Percentiles rank a stretch among this genome's conserved stretches.
phyloP scores from a whole-genome alignment of 495 filamentous ascomycete genomes.

The Hypoxylon intermedium region DNA sequence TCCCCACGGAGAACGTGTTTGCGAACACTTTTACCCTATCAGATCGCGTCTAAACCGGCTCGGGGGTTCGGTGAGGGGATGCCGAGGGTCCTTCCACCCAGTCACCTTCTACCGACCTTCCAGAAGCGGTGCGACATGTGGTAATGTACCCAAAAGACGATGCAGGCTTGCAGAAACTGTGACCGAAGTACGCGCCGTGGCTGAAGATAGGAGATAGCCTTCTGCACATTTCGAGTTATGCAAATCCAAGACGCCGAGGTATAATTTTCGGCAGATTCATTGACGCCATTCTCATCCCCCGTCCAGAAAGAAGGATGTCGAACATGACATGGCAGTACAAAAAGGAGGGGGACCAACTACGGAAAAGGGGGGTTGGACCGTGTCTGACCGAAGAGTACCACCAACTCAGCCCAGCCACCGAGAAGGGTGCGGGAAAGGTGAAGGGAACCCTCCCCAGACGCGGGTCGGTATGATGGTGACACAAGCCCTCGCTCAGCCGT shows the following conservation, averaged over 20 bases:
- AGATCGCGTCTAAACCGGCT: constrained; percentile 34
- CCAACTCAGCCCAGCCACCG: constrained; percentile 35
- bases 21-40: constrained; percentile 36
- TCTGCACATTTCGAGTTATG: constrained; percentile 25
- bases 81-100: constrained; percentile 40
- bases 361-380: constrained; percentile 39
- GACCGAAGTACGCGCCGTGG: constrained; percentile 35
- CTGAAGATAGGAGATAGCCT: constrained; percentile 29
- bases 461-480: constrained; percentile 39
- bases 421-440: constrained; percentile 35
- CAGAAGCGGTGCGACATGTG: constrained; percentile 41
- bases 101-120: constrained; percentile 47
- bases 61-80: constrained; percentile 46
- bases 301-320: not conserved
- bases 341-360: constrained; percentile 21
- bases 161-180: constrained; percentile 32
- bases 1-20: constrained; percentile 35
- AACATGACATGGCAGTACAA: constrained; percentile 24
- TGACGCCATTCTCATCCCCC: constrained; percentile 14
- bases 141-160: constrained; percentile 36
- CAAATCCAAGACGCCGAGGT: constrained; percentile 30
- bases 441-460: constrained; percentile 17
- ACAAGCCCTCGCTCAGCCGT: constrained; percentile 37
- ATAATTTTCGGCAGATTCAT: constrained; percentile 33
- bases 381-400: constrained; percentile 36